Conservation (phyloP, 1,284 basidiomycete genomes). For the Marasmius tenuissimus region DNA sequence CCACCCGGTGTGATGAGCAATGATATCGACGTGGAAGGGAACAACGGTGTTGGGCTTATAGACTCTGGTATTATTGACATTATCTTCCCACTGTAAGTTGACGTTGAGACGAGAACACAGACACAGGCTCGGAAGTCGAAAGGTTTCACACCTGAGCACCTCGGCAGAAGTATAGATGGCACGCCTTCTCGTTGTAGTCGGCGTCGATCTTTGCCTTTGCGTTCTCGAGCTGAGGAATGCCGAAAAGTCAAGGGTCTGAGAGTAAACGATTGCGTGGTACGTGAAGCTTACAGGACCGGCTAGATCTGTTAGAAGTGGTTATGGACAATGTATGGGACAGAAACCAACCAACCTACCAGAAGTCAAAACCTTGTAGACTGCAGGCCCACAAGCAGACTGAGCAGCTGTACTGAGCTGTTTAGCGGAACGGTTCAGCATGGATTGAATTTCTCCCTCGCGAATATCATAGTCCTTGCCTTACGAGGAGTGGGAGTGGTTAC, state of each 20-base stretch:
- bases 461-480: slow-evolving; percentile 16
- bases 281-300: slow-evolving; percentile 27
- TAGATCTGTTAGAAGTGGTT: slow-evolving; percentile 20
- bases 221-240: slow-evolving; percentile 29
- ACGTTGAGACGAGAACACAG: background rate
- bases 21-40: slow-evolving; percentile 31
- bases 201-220: slow-evolving; percentile 28
- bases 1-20: slow-evolving; percentile 34
- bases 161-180: slow-evolving; percentile 35
- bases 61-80: slow-evolving; percentile 26
- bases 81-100: slow-evolving; percentile 29
- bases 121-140: background rate
- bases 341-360: slow-evolving; percentile 18
- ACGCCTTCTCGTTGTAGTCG: slow-evolving; percentile 31
- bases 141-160: slow-evolving; percentile 27
- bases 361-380: slow-evolving; percentile 27
- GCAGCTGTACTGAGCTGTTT: slow-evolving; percentile 25
- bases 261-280: background rate
- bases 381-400: slow-evolving; percentile 30
- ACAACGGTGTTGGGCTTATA: slow-evolving; percentile 29
- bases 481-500: slow-evolving; percentile 30
- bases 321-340: background rate
- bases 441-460: background rate
- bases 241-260: background rate
- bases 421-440: background rate